These are phyloP conservation scores for Umbelopsis ramanniana DNA, from an alignment of 192 early-diverging fungal species.

Conservation along the genomic window DNA sequence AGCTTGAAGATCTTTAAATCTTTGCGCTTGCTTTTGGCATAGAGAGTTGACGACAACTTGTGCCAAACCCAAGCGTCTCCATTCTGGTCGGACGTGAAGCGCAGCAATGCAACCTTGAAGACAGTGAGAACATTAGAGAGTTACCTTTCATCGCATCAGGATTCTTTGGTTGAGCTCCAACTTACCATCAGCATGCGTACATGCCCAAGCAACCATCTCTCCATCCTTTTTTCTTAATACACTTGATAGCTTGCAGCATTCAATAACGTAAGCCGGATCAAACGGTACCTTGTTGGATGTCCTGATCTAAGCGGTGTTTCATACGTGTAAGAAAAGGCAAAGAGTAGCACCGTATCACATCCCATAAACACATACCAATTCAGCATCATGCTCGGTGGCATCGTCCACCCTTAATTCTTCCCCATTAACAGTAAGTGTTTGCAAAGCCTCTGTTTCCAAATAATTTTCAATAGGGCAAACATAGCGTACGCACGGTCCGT, in stretches of 20 bases:
- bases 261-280: neutral
- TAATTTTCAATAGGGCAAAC: neutral
- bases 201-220: neutral
- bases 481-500: conserved; percentile 2
- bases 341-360: neutral
- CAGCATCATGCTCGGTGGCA: neutral
- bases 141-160: too few relatives aligned
- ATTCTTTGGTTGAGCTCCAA: neutral
- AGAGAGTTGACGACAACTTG: neutral
- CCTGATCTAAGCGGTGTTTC: neutral
- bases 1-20: neutral
- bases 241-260: neutral
- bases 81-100: neutral
- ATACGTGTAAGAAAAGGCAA: neutral
- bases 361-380: neutral
- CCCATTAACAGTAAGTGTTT: neutral
- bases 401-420: neutral
- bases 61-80: conserved; percentile 5
- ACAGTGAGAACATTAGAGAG: neutral
- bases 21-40: neutral
- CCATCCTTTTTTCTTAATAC: neutral
- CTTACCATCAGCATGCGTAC: conserved; percentile 1
- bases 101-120: neutral
- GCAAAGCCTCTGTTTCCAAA: neutral
- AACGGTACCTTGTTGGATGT: neutral